Percentiles rank a stretch among this genome's conserved stretches.
These are phyloP conservation scores for Termitomyces sp. DNA, from an alignment of 768 basidiomycete species.

Conservation along the genomic window DNA sequence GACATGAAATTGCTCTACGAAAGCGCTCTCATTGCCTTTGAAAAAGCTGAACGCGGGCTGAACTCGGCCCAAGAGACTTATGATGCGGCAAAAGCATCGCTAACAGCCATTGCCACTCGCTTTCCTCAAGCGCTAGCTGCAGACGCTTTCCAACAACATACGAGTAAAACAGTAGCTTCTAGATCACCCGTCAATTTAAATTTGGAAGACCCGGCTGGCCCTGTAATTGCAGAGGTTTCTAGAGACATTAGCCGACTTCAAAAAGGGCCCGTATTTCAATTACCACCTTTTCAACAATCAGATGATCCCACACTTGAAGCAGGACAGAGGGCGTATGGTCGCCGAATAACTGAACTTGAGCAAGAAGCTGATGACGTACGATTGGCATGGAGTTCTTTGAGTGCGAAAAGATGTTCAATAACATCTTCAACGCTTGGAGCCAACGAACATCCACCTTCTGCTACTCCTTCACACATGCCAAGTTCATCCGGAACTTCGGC, in stretches of 20 bases:
- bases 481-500: not conserved
- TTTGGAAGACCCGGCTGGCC: not conserved
- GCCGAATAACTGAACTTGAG: conserved; percentile 3
- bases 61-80: conserved; percentile 3
- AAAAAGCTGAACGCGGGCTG: conserved; percentile 1
- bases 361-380: conserved; percentile 5
- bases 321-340: not conserved
- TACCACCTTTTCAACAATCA: not conserved
- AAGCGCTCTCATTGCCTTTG: conserved; percentile 1
- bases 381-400: conserved; percentile 3
- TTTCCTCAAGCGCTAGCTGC: not conserved
- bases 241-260: not conserved
- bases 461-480: not conserved
- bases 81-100: conserved; percentile 4
- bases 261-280: not conserved
- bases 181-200: not conserved
- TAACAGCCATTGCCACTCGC: not conserved
- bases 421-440: not conserved
- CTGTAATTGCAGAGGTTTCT: not conserved
- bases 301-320: not conserved
- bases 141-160: not conserved
- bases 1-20: conserved; percentile 1
- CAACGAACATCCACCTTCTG: not conserved
- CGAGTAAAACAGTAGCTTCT: not conserved
- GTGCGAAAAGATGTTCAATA: not conserved